Percentiles rank a stretch among this genome's conserved stretches.
These are phyloP conservation scores for Colletotrichum lentis DNA, from an alignment of 2,329 filamentous ascomycete genomes.

Conservation along the genomic window DNA sequence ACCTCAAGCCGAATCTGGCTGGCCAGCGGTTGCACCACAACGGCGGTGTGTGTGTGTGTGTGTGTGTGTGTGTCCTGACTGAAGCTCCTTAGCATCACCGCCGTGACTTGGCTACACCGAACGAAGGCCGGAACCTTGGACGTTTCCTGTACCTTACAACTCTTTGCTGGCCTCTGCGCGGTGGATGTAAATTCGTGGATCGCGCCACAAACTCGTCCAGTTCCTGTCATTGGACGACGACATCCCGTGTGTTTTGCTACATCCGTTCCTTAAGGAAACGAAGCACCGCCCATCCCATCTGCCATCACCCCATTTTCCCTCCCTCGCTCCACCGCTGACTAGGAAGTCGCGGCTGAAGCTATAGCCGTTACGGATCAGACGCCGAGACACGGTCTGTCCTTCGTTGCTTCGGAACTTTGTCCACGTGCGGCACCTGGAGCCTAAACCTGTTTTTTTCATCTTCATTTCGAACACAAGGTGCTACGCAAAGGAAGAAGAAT, in stretches of 20 bases:
- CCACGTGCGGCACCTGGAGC: slow-evolving; percentile 17
- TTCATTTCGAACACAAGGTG: slow-evolving; percentile 11
- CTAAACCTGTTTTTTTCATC: neutral
- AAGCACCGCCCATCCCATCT: neutral
- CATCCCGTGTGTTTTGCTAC: slow-evolving; percentile 30
- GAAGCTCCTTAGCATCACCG: neutral
- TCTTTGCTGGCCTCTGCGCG: neutral
- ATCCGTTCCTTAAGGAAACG: slow-evolving; percentile 16
- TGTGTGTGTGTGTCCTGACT: too few species aligned
- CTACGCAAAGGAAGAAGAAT: neutral
- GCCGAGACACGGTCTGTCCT: slow-evolving; percentile 25
- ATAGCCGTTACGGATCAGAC: slow-evolving; percentile 12
- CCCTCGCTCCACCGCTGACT: neutral
- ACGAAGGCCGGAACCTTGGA: slow-evolving; percentile 10
- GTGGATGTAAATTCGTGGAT: neutral
- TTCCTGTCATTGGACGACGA: slow-evolving; percentile 26
- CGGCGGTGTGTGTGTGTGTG: slow-evolving; percentile 15
- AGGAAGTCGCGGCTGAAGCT: slow-evolving; percentile 3
- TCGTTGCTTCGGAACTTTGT: slow-evolving; percentile 24
- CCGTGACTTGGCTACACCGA: slow-evolving; percentile 21
- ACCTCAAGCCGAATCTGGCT: slow-evolving; percentile 7
- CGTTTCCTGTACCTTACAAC: neutral
- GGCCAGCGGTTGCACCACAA: slow-evolving; percentile 18
- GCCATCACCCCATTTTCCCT: neutral
- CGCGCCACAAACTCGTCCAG: slow-evolving; percentile 10